A percentile compares a stretch with the other conserved stretches of the same genome.
These are phyloP conservation scores for Penicillium sp. DNA, from an alignment of 2,329 filamentous ascomycete species.

Conservation along the genomic window DNA sequence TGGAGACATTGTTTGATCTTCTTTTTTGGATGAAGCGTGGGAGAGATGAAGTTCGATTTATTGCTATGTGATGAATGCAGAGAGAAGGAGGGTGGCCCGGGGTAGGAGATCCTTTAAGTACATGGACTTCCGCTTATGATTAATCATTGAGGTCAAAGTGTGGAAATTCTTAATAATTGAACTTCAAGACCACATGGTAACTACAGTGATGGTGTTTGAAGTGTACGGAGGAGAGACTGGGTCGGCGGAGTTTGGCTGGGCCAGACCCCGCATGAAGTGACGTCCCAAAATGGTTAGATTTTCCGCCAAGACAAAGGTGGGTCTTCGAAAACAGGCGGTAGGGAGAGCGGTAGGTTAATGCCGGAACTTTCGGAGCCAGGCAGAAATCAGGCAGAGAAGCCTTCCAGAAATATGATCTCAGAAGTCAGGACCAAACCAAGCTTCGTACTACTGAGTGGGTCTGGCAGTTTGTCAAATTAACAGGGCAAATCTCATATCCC, in stretches of 20 bases:
- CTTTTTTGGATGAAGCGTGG: neutral
- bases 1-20: conserved; percentile 11
- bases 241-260: neutral
- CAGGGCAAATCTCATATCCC: neutral
- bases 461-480: neutral
- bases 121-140: neutral
- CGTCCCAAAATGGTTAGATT: neutral
- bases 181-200: too few species aligned
- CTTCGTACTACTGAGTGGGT: neutral
- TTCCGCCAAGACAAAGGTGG: neutral
- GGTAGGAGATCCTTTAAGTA: neutral
- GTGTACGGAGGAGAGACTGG: neutral
- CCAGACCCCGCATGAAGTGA: too few species aligned
- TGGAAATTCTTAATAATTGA: neutral
- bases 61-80: neutral
- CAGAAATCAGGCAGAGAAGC: too few species aligned
- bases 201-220: neutral
- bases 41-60: neutral
- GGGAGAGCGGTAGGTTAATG: too few species aligned
- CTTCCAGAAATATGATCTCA: neutral
- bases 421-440: neutral
- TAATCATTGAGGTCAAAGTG: neutral
- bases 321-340: neutral
- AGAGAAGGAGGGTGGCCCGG: neutral
- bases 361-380: too few species aligned